Evolutionary conservation across 2,329 filamentous ascomycete genomes (phyloP).

Genomic region (Raffaelea albimanens): DNA sequence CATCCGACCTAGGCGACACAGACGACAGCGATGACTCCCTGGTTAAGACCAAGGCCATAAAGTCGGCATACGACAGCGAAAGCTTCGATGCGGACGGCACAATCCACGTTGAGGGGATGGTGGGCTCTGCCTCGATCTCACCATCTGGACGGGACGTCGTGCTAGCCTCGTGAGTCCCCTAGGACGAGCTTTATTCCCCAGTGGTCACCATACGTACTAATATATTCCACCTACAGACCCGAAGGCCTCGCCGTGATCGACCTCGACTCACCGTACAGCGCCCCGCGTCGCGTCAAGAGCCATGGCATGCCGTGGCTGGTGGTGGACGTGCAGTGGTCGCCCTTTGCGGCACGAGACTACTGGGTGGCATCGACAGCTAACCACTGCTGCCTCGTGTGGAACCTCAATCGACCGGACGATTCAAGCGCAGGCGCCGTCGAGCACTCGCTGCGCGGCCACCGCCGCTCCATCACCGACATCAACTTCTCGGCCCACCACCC

Average conservation of each 20-base stretch:
- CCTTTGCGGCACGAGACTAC: conserved; percentile 78
- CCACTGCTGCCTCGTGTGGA: conserved; percentile 90
- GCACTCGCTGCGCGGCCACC: conserved; percentile 74
- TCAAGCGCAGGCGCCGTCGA: conserved; percentile 65
- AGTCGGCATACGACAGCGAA: conserved; percentile 70
- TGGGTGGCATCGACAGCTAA: conserved; percentile 95
- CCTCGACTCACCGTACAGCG: conserved; percentile 78
- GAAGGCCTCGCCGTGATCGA: conserved; percentile 88
- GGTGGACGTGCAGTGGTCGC: conserved; percentile 94
- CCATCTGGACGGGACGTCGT: conserved; percentile 86
- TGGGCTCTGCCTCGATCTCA: conserved; percentile 88
- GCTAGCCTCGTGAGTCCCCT: conserved; percentile 57
- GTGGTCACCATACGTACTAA: neutral
- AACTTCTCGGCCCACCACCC: conserved; percentile 93
- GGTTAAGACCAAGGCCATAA: conserved; percentile 50
- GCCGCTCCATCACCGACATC: conserved; percentile 86
- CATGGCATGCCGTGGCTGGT: conserved; percentile 91
- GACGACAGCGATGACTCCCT: conserved; percentile 33
- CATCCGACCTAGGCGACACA: conserved; percentile 24
- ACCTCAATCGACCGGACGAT: conserved; percentile 70
- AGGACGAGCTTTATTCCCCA: too few relatives aligned
- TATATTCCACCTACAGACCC: conserved; percentile 36
- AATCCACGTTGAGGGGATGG: conserved; percentile 70
- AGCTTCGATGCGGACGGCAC: conserved; percentile 80
- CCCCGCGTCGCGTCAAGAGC: conserved; percentile 69